These are phyloP conservation scores for Coffea humblotiana DNA, from an alignment of 305 asterid genomes.

Conservation along the genomic window DNA sequence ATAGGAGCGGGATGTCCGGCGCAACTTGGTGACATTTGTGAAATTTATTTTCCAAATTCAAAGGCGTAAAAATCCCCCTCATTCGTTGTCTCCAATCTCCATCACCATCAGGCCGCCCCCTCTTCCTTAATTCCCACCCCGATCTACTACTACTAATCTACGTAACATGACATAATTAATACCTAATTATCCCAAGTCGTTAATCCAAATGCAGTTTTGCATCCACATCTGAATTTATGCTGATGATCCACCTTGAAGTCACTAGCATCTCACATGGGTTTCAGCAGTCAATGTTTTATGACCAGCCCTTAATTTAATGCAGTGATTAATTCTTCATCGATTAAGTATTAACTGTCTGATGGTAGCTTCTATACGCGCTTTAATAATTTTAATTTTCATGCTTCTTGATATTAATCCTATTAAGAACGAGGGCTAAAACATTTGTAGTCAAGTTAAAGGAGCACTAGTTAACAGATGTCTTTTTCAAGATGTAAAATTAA, in stretches of 20 bases:
- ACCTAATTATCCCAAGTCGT: not conserved
- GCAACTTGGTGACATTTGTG: slow-evolving; percentile 7
- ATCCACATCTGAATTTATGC: not conserved
- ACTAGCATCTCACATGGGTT: slow-evolving; percentile 6
- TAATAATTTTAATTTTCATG: not conserved
- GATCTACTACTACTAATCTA: not conserved
- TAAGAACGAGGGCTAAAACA: too few relatives aligned
- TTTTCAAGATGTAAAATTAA: too few relatives aligned
- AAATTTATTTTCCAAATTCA: not conserved
- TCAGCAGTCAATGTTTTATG: not conserved
- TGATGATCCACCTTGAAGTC: slow-evolving; percentile 7
- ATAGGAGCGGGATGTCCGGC: slow-evolving; percentile 11
- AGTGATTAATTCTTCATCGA: slow-evolving; percentile 20
- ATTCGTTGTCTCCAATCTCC: not conserved
- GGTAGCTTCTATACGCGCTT: not conserved
- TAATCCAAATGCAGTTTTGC: not conserved
- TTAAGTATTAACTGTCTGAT: not conserved
- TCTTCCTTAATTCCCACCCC: not conserved
- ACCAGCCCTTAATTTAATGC: slow-evolving; percentile 10
- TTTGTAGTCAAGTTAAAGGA: too few relatives aligned
- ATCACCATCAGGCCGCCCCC: not conserved
- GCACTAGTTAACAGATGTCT: too few relatives aligned
- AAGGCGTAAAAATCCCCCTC: not conserved
- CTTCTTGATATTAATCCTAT: not conserved
- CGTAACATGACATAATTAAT: not conserved